Evolutionary conservation across 169 alveolate genomes (phyloP).

Genomic region (Besnoitia besnoiti): DNA sequence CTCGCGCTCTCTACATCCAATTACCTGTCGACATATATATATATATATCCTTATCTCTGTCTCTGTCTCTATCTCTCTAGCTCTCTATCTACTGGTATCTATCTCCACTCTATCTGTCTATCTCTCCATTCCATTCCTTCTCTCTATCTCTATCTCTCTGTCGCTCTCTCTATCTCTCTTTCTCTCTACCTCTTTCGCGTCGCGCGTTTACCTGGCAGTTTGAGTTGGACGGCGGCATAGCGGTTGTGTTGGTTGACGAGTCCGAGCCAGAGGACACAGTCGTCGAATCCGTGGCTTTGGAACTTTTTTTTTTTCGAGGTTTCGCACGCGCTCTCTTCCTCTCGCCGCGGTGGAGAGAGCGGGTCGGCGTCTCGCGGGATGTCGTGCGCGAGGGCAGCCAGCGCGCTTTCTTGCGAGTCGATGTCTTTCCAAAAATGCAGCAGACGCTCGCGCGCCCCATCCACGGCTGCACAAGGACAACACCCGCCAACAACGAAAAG

Average conservation of each 20-base stretch:
- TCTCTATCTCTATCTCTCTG: neutral
- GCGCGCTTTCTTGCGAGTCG: conserved; percentile 2
- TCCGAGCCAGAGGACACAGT: conserved; percentile 53
- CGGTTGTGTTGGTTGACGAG: conserved; percentile 33
- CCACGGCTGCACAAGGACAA: neutral
- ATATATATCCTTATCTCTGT: neutral
- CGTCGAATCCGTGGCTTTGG: neutral
- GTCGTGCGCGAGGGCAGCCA: conserved; percentile 46
- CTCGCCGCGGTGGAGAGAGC: neutral
- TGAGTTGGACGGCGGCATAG: conserved; percentile 32
- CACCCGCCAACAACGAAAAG: neutral
- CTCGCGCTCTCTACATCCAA: neutral
- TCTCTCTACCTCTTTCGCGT: neutral
- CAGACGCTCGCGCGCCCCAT: conserved; percentile 37
- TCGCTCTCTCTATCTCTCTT: neutral
- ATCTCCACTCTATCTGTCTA: neutral
- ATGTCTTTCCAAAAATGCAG: conserved; percentile 23
- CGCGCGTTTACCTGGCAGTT: conserved; percentile 37
- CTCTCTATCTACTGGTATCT: neutral
- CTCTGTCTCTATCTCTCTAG: neutral
- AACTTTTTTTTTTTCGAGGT: neutral
- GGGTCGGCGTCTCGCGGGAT: conserved; percentile 41
- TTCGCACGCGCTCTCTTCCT: neutral
- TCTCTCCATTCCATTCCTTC: neutral
- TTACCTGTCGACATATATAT: neutral